Conservation (phyloP, 2,329 filamentous ascomycete genomes). For the Verticillium albo-atrum region DNA sequence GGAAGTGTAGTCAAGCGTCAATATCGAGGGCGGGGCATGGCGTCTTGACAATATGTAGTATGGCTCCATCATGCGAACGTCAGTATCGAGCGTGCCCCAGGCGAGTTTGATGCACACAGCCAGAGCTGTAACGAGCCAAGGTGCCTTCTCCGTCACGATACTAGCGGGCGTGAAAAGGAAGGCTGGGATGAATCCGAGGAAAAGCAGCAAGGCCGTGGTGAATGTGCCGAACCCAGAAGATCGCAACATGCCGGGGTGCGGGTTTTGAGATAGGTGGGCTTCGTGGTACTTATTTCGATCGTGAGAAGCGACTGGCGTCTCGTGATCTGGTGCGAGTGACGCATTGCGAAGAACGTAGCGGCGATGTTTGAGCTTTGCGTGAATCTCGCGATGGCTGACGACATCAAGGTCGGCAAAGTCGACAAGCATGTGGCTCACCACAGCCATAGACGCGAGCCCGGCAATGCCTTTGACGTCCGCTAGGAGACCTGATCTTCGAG, state of each 20-base stretch:
- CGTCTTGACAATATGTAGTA: conserved; percentile 66
- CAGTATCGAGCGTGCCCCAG: conserved; percentile 65
- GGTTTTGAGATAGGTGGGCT: conserved; percentile 51
- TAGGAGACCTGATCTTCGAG: conserved; percentile 59
- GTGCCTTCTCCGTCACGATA: conserved; percentile 54
- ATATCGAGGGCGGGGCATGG: conserved; percentile 59
- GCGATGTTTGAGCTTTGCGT: conserved; percentile 59
- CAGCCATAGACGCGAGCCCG: conserved; percentile 71
- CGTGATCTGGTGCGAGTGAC: conserved; percentile 61
- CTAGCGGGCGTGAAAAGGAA: conserved; percentile 57
- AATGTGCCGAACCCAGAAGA: conserved; percentile 56
- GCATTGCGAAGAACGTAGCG: conserved; percentile 69
- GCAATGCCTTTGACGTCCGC: conserved; percentile 70
- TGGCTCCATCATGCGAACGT: conserved; percentile 69
- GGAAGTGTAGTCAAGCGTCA: conserved; percentile 70
- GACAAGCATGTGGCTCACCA: conserved; percentile 66
- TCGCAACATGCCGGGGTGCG: conserved; percentile 66
- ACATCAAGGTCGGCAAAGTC: conserved; percentile 71
- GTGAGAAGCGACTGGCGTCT: conserved; percentile 33
- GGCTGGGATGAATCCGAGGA: conserved; percentile 53
- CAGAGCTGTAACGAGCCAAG: conserved; percentile 61
- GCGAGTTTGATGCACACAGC: conserved; percentile 63
- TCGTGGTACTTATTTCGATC: conserved; percentile 44
- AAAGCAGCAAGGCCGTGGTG: conserved; percentile 51
- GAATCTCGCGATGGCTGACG: conserved; percentile 61